Percentiles rank a stretch among this genome's conserved stretches.
phyloP scores from a whole-genome alignment of 2,329 filamentous ascomycete species.

The Aphanoascus verrucosus region DNA sequence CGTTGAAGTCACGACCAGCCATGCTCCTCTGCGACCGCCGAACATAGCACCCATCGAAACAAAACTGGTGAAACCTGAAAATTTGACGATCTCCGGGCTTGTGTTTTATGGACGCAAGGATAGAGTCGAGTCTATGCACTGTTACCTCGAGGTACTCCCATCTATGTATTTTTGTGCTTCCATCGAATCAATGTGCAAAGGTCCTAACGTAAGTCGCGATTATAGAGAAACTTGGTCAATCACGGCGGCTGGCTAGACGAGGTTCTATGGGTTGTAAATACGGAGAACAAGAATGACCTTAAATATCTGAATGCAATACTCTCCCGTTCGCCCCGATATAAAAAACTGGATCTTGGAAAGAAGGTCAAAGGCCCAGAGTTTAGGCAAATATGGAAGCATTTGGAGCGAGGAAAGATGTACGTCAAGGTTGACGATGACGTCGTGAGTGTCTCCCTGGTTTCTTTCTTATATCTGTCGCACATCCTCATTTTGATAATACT shows the following conservation, averaged over 20 bases:
- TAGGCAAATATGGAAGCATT: constrained; percentile 20
- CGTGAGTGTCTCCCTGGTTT: constrained; percentile 16
- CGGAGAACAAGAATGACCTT: constrained; percentile 27
- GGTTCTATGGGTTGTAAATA: constrained; percentile 3
- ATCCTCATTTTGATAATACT: background rate
- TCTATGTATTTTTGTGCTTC: background rate
- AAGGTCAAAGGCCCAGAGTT: constrained; percentile 28
- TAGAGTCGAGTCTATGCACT: constrained; percentile 39
- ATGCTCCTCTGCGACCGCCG: background rate
- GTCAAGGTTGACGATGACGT: constrained; percentile 40
- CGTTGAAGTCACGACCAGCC: background rate
- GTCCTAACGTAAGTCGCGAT: background rate
- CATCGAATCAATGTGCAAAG: background rate
- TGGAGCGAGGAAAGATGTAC: constrained; percentile 31
- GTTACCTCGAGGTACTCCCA: constrained; percentile 34
- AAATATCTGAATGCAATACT: constrained; percentile 32
- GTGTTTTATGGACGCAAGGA: constrained; percentile 40
- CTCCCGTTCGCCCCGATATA: constrained; percentile 32
- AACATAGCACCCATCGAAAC: background rate
- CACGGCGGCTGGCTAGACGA: constrained; percentile 3
- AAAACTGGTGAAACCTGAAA: constrained; percentile 6
- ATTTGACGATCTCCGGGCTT: constrained; percentile 31
- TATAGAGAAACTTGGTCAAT: constrained; percentile 7
- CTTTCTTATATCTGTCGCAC: background rate
- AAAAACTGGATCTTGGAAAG: constrained; percentile 30